Evolutionary conservation across 805 yeast species (phyloP).

Genomic region (Barnettozyma wickerhamii): DNA sequence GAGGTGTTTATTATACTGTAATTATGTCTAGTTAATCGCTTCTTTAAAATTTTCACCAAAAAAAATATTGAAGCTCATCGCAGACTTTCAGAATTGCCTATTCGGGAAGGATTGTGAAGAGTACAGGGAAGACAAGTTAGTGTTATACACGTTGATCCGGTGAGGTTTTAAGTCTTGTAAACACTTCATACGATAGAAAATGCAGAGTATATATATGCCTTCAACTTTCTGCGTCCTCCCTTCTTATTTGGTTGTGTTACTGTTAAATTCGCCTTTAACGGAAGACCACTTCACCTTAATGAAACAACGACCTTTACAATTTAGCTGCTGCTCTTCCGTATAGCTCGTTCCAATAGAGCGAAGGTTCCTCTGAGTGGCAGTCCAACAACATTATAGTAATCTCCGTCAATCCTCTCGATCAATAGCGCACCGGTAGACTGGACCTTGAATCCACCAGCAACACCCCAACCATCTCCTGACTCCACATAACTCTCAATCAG

Average conservation of each 20-base stretch:
- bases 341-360: conserved; percentile 32
- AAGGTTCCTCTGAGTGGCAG: conserved; percentile 65
- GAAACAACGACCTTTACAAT: neutral
- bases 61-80: neutral
- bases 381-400: conserved; percentile 83
- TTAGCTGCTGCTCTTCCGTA: neutral
- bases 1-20: no score
- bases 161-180: no score
- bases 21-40: no score
- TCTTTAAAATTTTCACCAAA: neutral
- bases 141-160: neutral
- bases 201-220: no score
- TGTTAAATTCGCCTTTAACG: neutral
- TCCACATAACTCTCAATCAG: conserved; percentile 58
- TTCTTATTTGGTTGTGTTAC: no score
- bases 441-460: conserved; percentile 90
- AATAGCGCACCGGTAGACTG: conserved; percentile 71
- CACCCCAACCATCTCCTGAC: conserved; percentile 69
- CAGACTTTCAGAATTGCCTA: neutral
- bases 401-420: conserved; percentile 66
- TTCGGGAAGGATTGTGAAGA: neutral
- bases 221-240: no score
- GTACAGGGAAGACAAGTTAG: neutral
- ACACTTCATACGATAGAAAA: no score
- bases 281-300: no score